A percentile compares a stretch with the other conserved stretches of the same genome.
Conservation (phyloP, 169 alveolate genomes). For the Plasmodium gonderi region DNA sequence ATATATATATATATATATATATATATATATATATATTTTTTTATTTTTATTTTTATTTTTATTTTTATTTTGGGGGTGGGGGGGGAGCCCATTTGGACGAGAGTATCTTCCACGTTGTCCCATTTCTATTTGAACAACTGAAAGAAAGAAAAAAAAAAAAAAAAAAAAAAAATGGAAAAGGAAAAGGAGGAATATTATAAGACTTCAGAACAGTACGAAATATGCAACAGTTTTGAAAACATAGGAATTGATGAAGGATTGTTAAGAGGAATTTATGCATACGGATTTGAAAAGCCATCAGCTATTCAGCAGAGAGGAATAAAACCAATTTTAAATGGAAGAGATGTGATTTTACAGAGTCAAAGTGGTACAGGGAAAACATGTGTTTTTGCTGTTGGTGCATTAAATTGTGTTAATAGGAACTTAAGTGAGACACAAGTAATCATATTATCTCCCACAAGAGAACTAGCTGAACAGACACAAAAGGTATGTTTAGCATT, state of each 20-base stretch:
- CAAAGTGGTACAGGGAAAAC: constrained; percentile 99
- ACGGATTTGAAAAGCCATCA: constrained; percentile 99
- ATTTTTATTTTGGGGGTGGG: neutral
- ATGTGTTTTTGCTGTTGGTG: constrained; percentile 97
- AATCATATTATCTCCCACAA: constrained; percentile 98
- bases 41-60: neutral
- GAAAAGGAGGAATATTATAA: constrained; percentile 45
- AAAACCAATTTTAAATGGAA: constrained; percentile 98
- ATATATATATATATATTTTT: neutral
- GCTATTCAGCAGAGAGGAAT: constrained; percentile 99
- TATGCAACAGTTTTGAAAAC: constrained; percentile 91
- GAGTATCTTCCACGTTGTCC: too few relatives aligned
- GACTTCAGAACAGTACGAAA: constrained; percentile 52
- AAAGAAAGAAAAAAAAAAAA: neutral
- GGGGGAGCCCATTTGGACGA: too few relatives aligned
- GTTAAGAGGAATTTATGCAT: constrained; percentile 97
- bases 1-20: neutral
- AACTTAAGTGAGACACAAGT: constrained; percentile 93
- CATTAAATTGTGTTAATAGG: constrained; percentile 95
- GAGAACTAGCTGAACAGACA: constrained; percentile 99
- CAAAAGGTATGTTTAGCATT: constrained; percentile 92
- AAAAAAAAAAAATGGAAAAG: neutral
- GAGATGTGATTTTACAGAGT: constrained; percentile 99
- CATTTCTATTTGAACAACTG: too few relatives aligned
- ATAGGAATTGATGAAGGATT: constrained; percentile 94